Evolutionary conservation across 2,329 filamentous ascomycete genomes (phyloP), one percentile per base, ranked within the genome.

Genomic region (Clonostachys chloroleuca): DNA sequence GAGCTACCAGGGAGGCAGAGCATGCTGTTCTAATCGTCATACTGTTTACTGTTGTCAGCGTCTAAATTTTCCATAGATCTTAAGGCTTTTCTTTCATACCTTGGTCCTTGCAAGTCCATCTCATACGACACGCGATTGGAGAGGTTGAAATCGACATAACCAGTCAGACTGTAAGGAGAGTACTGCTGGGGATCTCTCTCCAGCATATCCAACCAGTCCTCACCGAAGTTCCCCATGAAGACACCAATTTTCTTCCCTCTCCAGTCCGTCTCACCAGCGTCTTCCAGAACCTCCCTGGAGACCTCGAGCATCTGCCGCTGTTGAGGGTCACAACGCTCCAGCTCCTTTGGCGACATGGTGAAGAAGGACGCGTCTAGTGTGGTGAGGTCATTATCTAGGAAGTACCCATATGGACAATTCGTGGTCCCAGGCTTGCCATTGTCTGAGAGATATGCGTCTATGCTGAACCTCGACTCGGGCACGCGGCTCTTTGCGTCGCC

Each of bases 251-350:
- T 49, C 5, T 54, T 58, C 1, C 66, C 68, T 13, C 54, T 36
- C 13, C 48, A 12, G 4, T 18, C 13, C 14, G 60, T 44, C 12
- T 56, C 39, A 12, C 46, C 46, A 13, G 43, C 39, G 6, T 55
- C 57, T 24, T 64, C 65, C 1, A 79, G 49, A 1, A 67, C 64
- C 47, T 73, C 69, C 42, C 65, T 69, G 6, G 59, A 58, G 0
- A 68, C 62, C 44, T 73, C 66, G 5, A 69, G 59, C 16, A 69
- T 51, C 36, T 65, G 59, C 3, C 70, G 59, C 48, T 72, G 69
- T 49, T 72, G 69, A 1, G 71, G 72, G 43, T 75, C 71, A 49
- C 71, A 61, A 33, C 54, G 56, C 44, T 59, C 56, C 14, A 65
- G 67, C 49, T 74, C 70, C 14, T 54, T 62, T 39, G 70, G 67